Percentiles rank a stretch among this genome's conserved stretches.
Evolutionary conservation across 148 eudicot genomes (phyloP).

Genomic region (Vaccinium corymbosum): DNA sequence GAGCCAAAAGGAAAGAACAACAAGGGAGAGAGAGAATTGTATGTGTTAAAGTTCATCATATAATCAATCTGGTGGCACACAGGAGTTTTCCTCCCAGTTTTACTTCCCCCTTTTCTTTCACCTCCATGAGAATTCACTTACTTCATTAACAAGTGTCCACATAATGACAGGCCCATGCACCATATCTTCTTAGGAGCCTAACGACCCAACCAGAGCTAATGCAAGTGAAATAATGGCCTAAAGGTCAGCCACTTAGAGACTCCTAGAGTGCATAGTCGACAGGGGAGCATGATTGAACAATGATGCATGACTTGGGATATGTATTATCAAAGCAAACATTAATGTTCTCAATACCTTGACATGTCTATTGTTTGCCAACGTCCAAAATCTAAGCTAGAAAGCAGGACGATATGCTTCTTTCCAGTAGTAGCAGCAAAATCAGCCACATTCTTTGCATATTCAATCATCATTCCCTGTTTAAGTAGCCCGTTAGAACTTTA

Average conservation of each 20-base stretch:
- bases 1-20: neutral
- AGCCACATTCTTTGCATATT: slow-evolving; percentile 81
- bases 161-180: neutral
- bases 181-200: neutral
- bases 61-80: neutral
- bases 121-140: neutral
- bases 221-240: neutral
- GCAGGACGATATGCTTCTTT: slow-evolving; percentile 78
- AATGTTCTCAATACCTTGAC: slow-evolving; percentile 58
- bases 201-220: neutral
- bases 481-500: neutral
- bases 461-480: slow-evolving; percentile 78
- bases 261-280: neutral
- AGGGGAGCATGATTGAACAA: neutral
- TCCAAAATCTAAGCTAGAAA: slow-evolving; percentile 94
- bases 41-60: neutral
- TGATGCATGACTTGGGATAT: neutral
- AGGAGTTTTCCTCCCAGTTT: neutral
- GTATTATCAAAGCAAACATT: neutral
- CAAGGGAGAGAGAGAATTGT: neutral
- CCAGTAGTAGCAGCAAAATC: slow-evolving; percentile 79
- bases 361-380: slow-evolving; percentile 78
- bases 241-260: neutral
- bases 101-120: neutral
- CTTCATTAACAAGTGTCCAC: neutral